phyloP scores from a whole-genome alignment of 345 rosid genomes.

The Psidium guajava region DNA sequence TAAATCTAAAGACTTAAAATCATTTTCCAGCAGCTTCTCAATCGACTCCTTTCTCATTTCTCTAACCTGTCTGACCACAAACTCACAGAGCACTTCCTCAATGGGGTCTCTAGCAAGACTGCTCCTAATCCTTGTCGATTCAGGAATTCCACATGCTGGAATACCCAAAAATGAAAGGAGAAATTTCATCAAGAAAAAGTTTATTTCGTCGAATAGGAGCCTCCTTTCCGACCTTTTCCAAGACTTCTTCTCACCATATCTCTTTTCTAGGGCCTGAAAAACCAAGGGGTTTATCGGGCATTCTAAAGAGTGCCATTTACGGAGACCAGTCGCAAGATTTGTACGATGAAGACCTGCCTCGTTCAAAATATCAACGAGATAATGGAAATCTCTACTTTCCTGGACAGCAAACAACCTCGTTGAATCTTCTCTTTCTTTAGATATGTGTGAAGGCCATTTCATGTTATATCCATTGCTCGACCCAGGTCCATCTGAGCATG shows the following conservation, averaged over 20 bases:
- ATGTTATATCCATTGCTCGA: conserved; percentile 50
- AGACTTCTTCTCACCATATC: conserved; percentile 41
- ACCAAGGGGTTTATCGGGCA: conserved; percentile 22
- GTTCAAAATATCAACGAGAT: conserved; percentile 45
- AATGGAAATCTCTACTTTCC: conserved; percentile 51
- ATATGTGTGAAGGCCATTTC: conserved; percentile 8
- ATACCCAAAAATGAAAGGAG: conserved; percentile 26
- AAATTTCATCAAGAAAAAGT: conserved; percentile 32
- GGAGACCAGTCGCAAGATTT: conserved; percentile 4
- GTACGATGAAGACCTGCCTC: conserved; percentile 40
- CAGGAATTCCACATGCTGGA: conserved; percentile 34
- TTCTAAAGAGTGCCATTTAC: conserved; percentile 14
- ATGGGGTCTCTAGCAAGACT: conserved; percentile 11
- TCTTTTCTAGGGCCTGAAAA: conserved; percentile 73
- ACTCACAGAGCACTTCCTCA: conserved; percentile 44
- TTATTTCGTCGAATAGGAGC: conserved; percentile 63
- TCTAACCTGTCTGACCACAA: conserved; percentile 33
- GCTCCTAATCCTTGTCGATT: conserved; percentile 28
- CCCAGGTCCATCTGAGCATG: conserved; percentile 38
- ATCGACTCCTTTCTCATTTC: conserved; percentile 22
- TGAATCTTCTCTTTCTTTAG: conserved; percentile 19
- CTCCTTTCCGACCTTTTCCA: conserved; percentile 74
- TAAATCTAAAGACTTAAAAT: conserved; percentile 47
- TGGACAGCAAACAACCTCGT: conserved; percentile 11
- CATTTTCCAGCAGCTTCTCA: conserved; percentile 25